Base-by-base conservation (phyloP, 2,329 filamentous ascomycete genomes). In the Ustilaginoidea virens region DNA sequence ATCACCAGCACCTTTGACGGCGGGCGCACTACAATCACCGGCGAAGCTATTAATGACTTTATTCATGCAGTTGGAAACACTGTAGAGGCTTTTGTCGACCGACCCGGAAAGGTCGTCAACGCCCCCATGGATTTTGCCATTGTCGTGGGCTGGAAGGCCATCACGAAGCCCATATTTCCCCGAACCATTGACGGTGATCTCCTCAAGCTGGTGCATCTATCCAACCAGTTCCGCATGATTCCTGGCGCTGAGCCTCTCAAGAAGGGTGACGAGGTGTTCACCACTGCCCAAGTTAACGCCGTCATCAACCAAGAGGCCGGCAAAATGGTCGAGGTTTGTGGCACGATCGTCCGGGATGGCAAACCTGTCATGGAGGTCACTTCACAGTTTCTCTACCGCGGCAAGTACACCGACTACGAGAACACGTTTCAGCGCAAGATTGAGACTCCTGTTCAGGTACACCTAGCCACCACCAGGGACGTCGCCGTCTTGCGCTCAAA, bases 261-360 rank as follows among this genome's bases (percentile, higher is more conserved):
- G 69, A 93, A 92, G 61, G 90, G 85, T 17, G 90, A 98, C 50
- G 73, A 86, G 37, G 71, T 98, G 13, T 76, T 83, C 37, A 96
- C 90, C 3, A 92, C 82, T 31, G 90, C 90, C 24, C 85, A 92
- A 52, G 81, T 98, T 60, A 96, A 98, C 45, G 85, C 90, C 11
- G 85, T 98, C 45, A 79, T 98, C 62, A 98, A 96, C 61, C 86
- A 98, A 54, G 85, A 93, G 10, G 85, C 90, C 35, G 90, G 90
- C 27, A 98, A 98, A 67, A 94, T 98, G 86, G 92, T 98, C 12
- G 92, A 98, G 57, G 87, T 98, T n/a, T 94, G 86, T 46, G 90
- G 90, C 37, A 98, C 90, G 5, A 93, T 98, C 45, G 78, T 70
- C 30, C 79, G 90, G 24, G 74, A 86, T 30, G 79, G 79, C 16